These are phyloP conservation scores for Scorias spongiosa DNA, from an alignment of 2,329 filamentous ascomycete genomes.

Conservation along the genomic window DNA sequence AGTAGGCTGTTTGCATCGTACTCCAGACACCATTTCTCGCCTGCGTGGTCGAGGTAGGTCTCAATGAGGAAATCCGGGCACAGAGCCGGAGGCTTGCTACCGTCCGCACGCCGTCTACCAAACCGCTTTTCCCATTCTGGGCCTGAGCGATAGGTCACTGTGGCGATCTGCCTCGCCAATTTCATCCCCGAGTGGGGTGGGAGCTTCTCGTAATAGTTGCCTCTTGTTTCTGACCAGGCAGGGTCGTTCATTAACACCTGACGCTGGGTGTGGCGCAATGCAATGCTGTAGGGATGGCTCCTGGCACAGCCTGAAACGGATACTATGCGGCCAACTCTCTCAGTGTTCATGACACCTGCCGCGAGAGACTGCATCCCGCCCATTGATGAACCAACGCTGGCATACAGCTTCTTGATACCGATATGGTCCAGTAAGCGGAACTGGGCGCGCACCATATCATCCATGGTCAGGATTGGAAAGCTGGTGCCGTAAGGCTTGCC, in stretches of 20 bases:
- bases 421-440: conserved; percentile 74
- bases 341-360: conserved; percentile 67
- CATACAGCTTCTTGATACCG: conserved; percentile 64
- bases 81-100: conserved; percentile 73
- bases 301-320: conserved; percentile 88
- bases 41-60: conserved; percentile 93
- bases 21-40: conserved; percentile 93
- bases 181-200: conserved; percentile 97
- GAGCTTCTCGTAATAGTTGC: conserved; percentile 70
- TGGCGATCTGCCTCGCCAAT: conserved; percentile 89
- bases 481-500: conserved; percentile 80
- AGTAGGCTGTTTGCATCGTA: conserved; percentile 92
- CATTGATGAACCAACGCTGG: conserved; percentile 93
- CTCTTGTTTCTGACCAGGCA: conserved; percentile 65
- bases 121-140: conserved; percentile 97
- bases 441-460: conserved; percentile 95
- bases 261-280: conserved; percentile 93
- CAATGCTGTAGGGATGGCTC: conserved; percentile 94
- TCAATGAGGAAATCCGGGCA: conserved; percentile 97
- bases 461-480: conserved; percentile 88
- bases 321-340: conserved; percentile 66
- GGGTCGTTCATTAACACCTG: conserved; percentile 99
- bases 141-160: conserved; percentile 89
- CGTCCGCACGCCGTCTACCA: conserved; percentile 71
- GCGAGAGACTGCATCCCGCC: conserved; percentile 95